Evolutionary conservation across 768 basidiomycete species (phyloP).

Genomic region (Macrolepiota albuminosa): DNA sequence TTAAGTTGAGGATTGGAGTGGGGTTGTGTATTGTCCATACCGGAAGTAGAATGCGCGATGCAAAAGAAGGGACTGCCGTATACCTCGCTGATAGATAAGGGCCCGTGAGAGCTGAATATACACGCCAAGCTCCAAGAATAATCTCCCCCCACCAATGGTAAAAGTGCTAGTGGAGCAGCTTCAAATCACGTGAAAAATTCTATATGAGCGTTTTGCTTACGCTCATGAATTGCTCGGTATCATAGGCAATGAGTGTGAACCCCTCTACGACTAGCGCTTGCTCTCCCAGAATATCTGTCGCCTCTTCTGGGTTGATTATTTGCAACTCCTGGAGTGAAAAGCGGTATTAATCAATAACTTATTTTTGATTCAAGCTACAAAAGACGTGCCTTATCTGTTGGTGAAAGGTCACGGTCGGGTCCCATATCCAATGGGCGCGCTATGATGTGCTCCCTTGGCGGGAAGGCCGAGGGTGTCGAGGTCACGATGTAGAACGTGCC

Average conservation of each 20-base stretch:
- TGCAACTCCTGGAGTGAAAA: conserved; percentile 13
- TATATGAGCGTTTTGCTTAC: conserved; percentile 2
- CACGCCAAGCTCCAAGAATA: conserved; percentile 20
- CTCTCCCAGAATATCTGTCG: conserved; percentile 13
- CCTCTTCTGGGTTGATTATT: conserved; percentile 13
- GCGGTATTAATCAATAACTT: background rate
- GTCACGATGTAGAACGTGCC: conserved; percentile 72
- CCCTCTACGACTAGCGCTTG: conserved; percentile 15
- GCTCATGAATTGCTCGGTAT: conserved; percentile 20
- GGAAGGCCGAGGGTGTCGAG: conserved; percentile 31
- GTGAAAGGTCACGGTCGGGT: conserved; percentile 19
- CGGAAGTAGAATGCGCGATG: conserved; percentile 19
- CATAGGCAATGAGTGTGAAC: conserved; percentile 17
- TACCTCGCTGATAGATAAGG: background rate
- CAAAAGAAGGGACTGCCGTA: background rate
- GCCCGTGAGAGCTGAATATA: conserved; percentile 13
- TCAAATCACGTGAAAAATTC: background rate
- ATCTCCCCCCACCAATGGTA: conserved; percentile 27
- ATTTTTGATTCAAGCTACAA: background rate
- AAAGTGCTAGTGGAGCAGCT: conserved; percentile 13
- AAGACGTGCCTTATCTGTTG: conserved; percentile 24
- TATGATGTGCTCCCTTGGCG: conserved; percentile 41
- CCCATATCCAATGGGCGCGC: conserved; percentile 23
- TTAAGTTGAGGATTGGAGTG: background rate
- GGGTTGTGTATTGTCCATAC: conserved; percentile 4